phyloP scores from a whole-genome alignment of 2,329 filamentous ascomycete species.

The Aspergillus candidus region DNA sequence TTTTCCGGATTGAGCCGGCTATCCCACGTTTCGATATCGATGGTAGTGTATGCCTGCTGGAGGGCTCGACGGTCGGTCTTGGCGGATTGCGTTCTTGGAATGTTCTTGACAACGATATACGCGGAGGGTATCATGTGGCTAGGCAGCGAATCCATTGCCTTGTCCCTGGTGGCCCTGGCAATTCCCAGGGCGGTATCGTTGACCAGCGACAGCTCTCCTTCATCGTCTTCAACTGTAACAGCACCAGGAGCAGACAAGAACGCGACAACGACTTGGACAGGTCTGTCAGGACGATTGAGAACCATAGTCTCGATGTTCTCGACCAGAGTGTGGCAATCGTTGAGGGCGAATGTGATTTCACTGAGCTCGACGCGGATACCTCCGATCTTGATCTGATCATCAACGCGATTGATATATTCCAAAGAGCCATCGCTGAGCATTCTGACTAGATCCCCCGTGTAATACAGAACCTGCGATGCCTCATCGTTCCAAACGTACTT shows the following conservation, averaged over 20 bases:
- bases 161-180: conserved; percentile 16
- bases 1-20: conserved; percentile 14
- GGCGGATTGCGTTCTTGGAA: conserved; percentile 27
- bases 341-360: conserved; percentile 30
- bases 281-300: conserved; percentile 25
- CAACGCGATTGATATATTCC: conserved; percentile 23
- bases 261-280: conserved; percentile 30
- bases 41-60: conserved; percentile 17
- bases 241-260: conserved; percentile 25
- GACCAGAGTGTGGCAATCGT: conserved; percentile 23
- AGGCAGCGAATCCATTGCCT: conserved; percentile 20
- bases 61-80: conserved; percentile 30
- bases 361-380: conserved; percentile 25
- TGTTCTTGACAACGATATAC: conserved; percentile 24
- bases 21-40: conserved; percentile 27
- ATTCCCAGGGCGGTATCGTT: conserved; percentile 16
- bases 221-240: not conserved
- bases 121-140: conserved; percentile 31
- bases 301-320: conserved; percentile 29
- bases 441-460: conserved; percentile 29
- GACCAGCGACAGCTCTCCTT: conserved; percentile 8
- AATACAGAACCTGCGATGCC: conserved; percentile 21
- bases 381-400: conserved; percentile 23
- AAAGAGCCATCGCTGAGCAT: conserved; percentile 21
- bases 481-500: conserved; percentile 29